Evolutionary conservation across 495 filamentous ascomycete genomes (phyloP).

Genomic region (Geoglossum glabrum): DNA sequence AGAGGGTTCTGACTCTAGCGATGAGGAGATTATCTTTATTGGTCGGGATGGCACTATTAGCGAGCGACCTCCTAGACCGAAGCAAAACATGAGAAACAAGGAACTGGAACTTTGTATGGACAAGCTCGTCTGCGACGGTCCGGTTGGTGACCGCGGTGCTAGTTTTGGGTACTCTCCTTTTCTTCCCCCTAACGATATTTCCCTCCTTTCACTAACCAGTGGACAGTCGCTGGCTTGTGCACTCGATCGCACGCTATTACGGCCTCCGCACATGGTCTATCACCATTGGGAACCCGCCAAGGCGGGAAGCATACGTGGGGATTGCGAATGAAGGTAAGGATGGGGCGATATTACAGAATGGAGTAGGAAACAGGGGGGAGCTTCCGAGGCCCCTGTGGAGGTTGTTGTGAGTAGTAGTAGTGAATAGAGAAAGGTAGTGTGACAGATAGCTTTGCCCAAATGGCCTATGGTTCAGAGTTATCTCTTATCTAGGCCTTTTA

Average conservation of each 20-base stretch:
- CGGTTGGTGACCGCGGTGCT: conserved; percentile 50
- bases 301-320: conserved; percentile 80
- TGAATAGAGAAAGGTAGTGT: conserved; percentile 9
- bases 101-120: conserved; percentile 22
- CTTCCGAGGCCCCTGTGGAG: background rate
- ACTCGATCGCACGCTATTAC: conserved; percentile 84
- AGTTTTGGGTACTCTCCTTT: conserved; percentile 54
- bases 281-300: conserved; percentile 51
- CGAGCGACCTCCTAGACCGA: conserved; percentile 16
- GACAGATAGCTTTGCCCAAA: conserved; percentile 9
- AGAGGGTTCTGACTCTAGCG: conserved; percentile 26
- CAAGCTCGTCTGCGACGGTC: conserved; percentile 61
- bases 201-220: conserved; percentile 10
- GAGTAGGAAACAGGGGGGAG: background rate
- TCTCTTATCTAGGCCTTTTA: background rate
- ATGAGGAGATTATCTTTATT: conserved; percentile 61
- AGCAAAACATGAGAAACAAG: conserved; percentile 2
- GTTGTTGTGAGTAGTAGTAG: conserved; percentile 1
- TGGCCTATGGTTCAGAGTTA: background rate
- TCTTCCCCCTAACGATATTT: conserved; percentile 3
- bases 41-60: conserved; percentile 57
- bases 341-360: conserved; percentile 20
- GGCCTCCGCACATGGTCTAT: conserved; percentile 71
- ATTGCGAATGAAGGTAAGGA: conserved; percentile 23
- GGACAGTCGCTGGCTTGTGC: conserved; percentile 72